Evolutionary conservation across 257 asterid genomes (phyloP).

Genomic region (Solanum appendiculatum): DNA sequence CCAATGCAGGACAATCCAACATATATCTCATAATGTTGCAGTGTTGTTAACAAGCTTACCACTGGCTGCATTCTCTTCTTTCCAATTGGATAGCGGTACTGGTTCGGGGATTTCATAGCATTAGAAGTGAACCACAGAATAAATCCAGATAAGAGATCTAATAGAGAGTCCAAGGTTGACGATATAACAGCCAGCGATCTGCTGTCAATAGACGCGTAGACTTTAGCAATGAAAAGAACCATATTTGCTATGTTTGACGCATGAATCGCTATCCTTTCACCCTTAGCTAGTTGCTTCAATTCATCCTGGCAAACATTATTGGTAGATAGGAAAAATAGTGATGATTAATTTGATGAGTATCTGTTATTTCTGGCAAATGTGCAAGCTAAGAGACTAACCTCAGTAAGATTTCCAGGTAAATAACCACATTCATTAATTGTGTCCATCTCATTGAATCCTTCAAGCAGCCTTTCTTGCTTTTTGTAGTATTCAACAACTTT

Average conservation of each 20-base stretch:
- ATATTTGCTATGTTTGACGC: constrained; percentile 62
- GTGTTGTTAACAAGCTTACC: constrained; percentile 27
- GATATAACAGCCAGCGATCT: constrained; percentile 91
- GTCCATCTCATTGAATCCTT: constrained; percentile 88
- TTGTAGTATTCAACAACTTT: constrained; percentile 76
- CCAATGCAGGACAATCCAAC: background rate
- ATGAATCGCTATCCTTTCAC: constrained; percentile 63
- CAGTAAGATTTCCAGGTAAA: constrained; percentile 45
- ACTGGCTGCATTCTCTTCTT: constrained; percentile 96
- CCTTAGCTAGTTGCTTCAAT: constrained; percentile 58
- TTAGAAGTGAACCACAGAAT: constrained; percentile 86
- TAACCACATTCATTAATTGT: constrained; percentile 52
- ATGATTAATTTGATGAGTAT: background rate
- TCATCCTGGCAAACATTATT: constrained; percentile 41
- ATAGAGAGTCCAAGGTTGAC: constrained; percentile 80
- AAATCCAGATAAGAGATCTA: constrained; percentile 82
- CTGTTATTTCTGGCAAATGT: background rate
- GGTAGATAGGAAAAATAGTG: background rate
- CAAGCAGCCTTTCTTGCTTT: constrained; percentile 67
- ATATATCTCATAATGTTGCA: background rate
- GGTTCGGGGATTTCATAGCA: constrained; percentile 78
- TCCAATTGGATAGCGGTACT: constrained; percentile 76
- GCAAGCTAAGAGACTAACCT: constrained; percentile 37
- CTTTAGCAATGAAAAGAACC: constrained; percentile 72
- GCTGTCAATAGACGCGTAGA: constrained; percentile 73